Evolutionary conservation across 2,329 filamentous ascomycete species (phyloP), one percentile per base, ranked within the genome.

Genomic region (Botrytis aclada): DNA sequence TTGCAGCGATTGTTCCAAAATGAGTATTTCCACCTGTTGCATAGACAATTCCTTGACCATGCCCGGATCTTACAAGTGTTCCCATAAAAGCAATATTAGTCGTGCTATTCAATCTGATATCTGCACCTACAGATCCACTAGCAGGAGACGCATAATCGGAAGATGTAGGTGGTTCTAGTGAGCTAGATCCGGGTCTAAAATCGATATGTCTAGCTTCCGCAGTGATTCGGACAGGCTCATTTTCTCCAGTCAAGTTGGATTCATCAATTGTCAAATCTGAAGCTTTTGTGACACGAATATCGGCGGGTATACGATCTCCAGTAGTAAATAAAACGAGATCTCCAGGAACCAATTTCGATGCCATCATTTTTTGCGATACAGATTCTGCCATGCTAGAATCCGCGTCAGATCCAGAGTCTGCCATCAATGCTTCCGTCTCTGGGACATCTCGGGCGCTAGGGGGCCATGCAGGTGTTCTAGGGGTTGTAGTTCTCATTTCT

Each of bases 61-160:
- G 92, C 18, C 96, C 96, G 51, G 95, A 98, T 77, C 95, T 93
- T 47, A 99, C 94, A 76, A 99, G 83, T 4, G 96, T 99, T 41
- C 96, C 96, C 95, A 99, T 98, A 82, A 98, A 98, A 3, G 95
- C 96, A 81, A 99, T 95, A 79, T 99, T 98, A 78, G 92, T 93
- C 78, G 91, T 89, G 71, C 92, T 91, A 75, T 92, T 93, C 69
- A 92, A 84, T 66, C 89, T 87, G 62, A 93, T 88, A 76, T 92
- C 90, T 41, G 88, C 88, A 74, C 86, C 89, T 76, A 87, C 89
- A 65, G 84, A 88, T 16, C 87, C 88, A 74, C 85, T 86, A 45
- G 86, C 88, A 43, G 88, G 85, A 29, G 87, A 88, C 41, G 87
- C 85, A 77, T 89, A 89, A 62, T 87, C 85, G 18, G 89, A 89